phyloP scores from a whole-genome alignment of 768 basidiomycete genomes.

The Pulveroboletus sp. region DNA sequence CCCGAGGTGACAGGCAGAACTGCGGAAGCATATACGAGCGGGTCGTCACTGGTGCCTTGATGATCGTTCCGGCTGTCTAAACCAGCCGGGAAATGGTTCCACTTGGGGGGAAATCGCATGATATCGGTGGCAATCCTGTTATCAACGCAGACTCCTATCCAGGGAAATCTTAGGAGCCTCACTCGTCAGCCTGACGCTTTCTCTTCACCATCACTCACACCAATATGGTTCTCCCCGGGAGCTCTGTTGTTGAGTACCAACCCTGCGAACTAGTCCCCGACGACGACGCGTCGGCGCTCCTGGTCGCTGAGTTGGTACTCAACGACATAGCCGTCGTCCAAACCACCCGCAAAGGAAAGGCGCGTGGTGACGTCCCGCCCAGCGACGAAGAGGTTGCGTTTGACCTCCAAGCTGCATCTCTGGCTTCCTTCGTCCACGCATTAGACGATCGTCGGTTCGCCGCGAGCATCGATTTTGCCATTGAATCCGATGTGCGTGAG shows the following conservation, averaged over 20 bases:
- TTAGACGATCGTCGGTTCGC: constrained; percentile 40
- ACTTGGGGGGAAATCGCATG: no score
- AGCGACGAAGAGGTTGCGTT: constrained; percentile 47
- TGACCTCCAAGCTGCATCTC: constrained; percentile 37
- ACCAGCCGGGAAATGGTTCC: no score
- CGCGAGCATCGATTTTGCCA: constrained; percentile 38
- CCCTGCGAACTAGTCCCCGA: not conserved
- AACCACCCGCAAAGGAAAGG: constrained; percentile 36
- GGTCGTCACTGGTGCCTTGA: no score
- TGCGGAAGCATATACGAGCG: no score
- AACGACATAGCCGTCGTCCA: constrained; percentile 40
- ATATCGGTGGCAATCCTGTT: no score
- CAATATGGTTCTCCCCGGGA: constrained; percentile 8
- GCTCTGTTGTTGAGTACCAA: constrained; percentile 14
- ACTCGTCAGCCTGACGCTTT: no score
- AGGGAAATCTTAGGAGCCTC: constrained; percentile 1
- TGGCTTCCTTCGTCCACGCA: constrained; percentile 27
- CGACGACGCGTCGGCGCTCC: constrained; percentile 37
- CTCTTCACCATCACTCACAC: not conserved
- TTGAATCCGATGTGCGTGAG: constrained; percentile 33
- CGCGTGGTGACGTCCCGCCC: constrained; percentile 25
- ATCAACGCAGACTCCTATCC: no score
- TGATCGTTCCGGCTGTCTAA: no score
- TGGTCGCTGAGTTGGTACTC: constrained; percentile 40
- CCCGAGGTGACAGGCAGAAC: no score